A percentile compares a stretch with the other conserved stretches of the same genome.
Conservation (phyloP, 441 rosid species). For the Corymbia citriodora region DNA sequence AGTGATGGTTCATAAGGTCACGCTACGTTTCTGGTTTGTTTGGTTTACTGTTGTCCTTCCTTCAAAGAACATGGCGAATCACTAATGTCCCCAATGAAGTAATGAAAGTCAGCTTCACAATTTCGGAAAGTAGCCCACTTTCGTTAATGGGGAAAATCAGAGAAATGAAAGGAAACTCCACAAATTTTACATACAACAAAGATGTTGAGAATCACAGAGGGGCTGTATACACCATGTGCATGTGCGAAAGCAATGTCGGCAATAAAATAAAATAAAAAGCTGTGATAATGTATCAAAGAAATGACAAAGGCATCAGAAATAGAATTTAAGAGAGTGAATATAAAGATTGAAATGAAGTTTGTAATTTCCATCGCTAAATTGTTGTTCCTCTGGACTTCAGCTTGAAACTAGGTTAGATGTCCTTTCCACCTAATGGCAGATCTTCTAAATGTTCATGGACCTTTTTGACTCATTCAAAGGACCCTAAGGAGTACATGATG, state of each 20-base stretch:
- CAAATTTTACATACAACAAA: not conserved
- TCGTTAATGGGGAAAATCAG: not conserved
- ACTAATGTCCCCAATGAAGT: not conserved
- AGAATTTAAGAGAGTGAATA: not conserved
- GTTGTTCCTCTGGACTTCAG: not conserved
- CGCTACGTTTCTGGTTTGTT: not conserved
- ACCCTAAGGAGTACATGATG: not conserved
- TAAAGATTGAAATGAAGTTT: not conserved
- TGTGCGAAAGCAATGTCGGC: not conserved
- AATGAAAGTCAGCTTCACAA: not conserved
- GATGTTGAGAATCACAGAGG: not conserved
- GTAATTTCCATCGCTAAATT: not conserved
- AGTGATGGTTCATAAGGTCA: not conserved
- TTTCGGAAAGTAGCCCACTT: not conserved
- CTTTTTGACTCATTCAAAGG: not conserved
- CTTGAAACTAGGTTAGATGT: not conserved
- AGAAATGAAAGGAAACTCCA: not conserved
- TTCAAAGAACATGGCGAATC: not conserved
- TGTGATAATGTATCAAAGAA: not conserved
- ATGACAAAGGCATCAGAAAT: not conserved
- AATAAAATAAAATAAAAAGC: not conserved
- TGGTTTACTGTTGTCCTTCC: not conserved
- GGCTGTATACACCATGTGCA: not conserved
- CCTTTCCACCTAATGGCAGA: not conserved
- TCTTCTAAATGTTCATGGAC: not conserved